Evolutionary conservation across 495 filamentous ascomycete genomes (phyloP).

Genomic region (Neurospora africana): DNA sequence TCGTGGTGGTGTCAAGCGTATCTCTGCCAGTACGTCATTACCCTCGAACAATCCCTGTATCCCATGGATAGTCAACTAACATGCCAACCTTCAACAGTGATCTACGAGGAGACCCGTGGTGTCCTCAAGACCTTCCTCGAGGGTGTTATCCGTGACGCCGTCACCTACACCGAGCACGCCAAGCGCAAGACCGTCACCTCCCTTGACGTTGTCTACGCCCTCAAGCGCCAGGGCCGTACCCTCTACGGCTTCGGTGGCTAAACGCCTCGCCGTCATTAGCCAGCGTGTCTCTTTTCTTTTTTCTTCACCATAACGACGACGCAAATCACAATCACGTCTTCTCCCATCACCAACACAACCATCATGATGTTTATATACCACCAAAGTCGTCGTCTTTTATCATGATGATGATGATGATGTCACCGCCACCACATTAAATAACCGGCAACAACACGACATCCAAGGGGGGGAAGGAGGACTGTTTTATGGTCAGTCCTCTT

Average conservation of each 20-base stretch:
- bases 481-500: not conserved
- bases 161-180: conserved; percentile 96
- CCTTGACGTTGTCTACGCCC: conserved; percentile 86
- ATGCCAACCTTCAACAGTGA: conserved; percentile 39
- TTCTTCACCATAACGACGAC: conserved; percentile 1
- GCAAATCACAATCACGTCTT: not conserved
- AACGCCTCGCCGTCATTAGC: conserved; percentile 16
- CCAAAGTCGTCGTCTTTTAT: conserved; percentile 1
- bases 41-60: not conserved
- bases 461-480: not conserved
- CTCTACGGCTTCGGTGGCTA: conserved; percentile 97
- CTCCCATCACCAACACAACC: not conserved
- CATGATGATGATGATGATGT: not conserved
- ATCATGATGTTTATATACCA: conserved; percentile 1
- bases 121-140: conserved; percentile 99
- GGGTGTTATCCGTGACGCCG: conserved; percentile 97
- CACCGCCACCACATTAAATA: not conserved
- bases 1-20: conserved; percentile 99
- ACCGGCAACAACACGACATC: not conserved
- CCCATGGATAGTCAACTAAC: conserved; percentile 20
- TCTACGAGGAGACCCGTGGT: conserved; percentile 99
- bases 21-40: conserved; percentile 71
- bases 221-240: conserved; percentile 90
- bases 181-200: conserved; percentile 97
- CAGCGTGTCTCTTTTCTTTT: conserved; percentile 1